Base-by-base conservation (phyloP, 768 basidiomycete species). In the Podaxis mareebaensis region DNA sequence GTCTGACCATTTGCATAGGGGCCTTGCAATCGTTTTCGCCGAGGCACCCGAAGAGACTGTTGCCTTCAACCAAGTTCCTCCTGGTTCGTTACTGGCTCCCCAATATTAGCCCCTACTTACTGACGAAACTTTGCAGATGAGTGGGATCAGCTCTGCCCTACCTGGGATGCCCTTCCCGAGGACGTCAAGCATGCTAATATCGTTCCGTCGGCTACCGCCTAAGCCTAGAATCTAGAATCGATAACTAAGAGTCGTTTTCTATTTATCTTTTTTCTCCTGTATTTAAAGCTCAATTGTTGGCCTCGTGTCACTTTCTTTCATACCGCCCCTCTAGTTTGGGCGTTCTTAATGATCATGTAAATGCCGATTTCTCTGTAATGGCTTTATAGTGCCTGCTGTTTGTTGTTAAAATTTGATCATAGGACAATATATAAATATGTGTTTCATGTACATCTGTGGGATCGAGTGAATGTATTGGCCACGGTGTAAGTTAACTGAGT, bases 131-230 rank as follows among this genome's bases (percentile, higher is more conserved):
- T 55, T 39, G 44, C 58, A 74, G 74, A 67, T 49, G 67, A 70
- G 36, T 78, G 76, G 75, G 70, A 74, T 26, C 51, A 75, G n/a
- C 72, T 78, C 11, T 78, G 77, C 56, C 77, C 77, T 0, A 73
- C 62, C 10, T 78, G 53, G 53, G 53, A 54, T 54, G 53, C 53
- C 33, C 53, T 54, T 17, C 53, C 53, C 2, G n/a, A 7, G 6
- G 44, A 46, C 5, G 44, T 46, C 44, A 46, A 46, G 7, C 17
- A 17, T 22, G 44, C 44, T 46, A 20, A 7, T n/a, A 4, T 22
- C 6, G 44, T 46, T 17, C 44, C 44, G 10, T n/a, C 44, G 12
- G 44, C 44, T 20, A 46, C 44, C 1, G 44, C 5, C 7, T 46
- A 8, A 46, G 20, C n/a, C 44, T 8, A 8, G 20, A 20, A 20